phyloP scores from a whole-genome alignment of 306 rosid genomes.

The Fagus crenata region DNA sequence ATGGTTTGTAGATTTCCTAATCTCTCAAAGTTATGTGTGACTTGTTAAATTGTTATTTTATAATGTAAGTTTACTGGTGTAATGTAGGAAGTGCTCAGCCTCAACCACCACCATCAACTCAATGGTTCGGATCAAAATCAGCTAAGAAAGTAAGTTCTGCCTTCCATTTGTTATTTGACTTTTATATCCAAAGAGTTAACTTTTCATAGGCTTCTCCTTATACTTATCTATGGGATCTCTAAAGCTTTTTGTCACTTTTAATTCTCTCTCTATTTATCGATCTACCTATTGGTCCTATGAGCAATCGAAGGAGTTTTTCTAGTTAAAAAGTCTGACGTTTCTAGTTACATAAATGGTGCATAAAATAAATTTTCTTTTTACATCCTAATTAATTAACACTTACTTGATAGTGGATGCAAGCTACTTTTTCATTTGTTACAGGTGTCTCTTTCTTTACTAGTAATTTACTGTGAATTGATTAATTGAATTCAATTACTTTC shows the following conservation, averaged over 20 bases:
- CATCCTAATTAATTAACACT: background rate
- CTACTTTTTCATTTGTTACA: background rate
- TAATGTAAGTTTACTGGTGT: conserved; percentile 17
- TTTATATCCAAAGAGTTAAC: background rate
- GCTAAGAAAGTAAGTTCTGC: conserved; percentile 52
- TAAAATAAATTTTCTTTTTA: background rate
- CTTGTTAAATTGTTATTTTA: conserved; percentile 17
- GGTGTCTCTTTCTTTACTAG: background rate
- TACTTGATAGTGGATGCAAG: background rate
- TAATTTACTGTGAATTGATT: background rate
- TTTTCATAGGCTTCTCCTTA: background rate
- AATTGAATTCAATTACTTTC: too few species aligned
- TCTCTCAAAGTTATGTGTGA: background rate
- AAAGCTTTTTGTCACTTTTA: background rate
- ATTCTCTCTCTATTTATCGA: background rate
- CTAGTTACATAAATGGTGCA: background rate
- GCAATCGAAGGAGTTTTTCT: background rate
- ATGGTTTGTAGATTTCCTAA: conserved; percentile 48
- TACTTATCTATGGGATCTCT: background rate
- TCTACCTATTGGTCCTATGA: background rate
- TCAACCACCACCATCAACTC: conserved; percentile 42
- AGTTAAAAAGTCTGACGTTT: background rate
- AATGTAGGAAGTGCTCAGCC: conserved; percentile 43
- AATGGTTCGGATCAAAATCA: conserved; percentile 65
- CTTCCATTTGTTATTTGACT: background rate